A percentile compares a stretch with the other conserved stretches of the same genome.
phyloP scores from a whole-genome alignment of 768 basidiomycete genomes.

The Suillus subaureus region DNA sequence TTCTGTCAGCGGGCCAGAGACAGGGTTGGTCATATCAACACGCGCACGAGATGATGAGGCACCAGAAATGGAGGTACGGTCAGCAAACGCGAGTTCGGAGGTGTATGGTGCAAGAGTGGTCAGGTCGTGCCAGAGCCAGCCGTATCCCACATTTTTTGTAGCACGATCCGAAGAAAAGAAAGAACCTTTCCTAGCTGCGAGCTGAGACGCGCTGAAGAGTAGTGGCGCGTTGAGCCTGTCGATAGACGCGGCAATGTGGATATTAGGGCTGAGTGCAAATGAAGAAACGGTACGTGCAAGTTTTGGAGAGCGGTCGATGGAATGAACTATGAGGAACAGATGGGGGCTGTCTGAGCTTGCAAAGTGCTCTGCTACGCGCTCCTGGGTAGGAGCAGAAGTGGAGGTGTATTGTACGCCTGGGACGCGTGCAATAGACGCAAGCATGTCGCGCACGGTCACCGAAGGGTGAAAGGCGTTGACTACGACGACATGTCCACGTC shows the following conservation, averaged over 20 bases:
- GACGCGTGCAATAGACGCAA: slow-evolving; percentile 55
- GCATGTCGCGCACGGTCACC: slow-evolving; percentile 67
- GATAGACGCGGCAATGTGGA: slow-evolving; percentile 83
- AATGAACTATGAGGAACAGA: slow-evolving; percentile 85
- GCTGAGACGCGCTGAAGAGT: slow-evolving; percentile 78
- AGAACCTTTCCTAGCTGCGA: slow-evolving; percentile 50
- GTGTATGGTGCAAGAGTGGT: slow-evolving; percentile 86
- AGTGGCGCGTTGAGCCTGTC: slow-evolving; percentile 86
- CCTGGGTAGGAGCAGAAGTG: slow-evolving; percentile 44
- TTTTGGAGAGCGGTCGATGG: slow-evolving; percentile 77
- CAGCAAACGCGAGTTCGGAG: slow-evolving; percentile 68
- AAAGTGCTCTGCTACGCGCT: slow-evolving; percentile 71
- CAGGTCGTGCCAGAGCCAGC: slow-evolving; percentile 89
- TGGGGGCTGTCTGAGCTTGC: slow-evolving; percentile 34
- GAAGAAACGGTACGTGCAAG: slow-evolving; percentile 68
- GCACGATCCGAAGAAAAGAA: slow-evolving; percentile 21
- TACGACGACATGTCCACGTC: slow-evolving; percentile 71
- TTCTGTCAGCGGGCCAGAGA: slow-evolving; percentile 60
- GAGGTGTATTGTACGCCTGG: slow-evolving; percentile 22
- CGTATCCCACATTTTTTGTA: slow-evolving; percentile 44
- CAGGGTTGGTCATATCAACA: slow-evolving; percentile 33
- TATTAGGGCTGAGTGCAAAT: slow-evolving; percentile 70
- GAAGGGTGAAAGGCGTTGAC: slow-evolving; percentile 78
- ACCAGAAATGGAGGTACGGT: slow-evolving; percentile 63
- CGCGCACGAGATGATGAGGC: slow-evolving; percentile 39